Percentiles rank a stretch among this genome's conserved stretches.
These are phyloP conservation scores for Epichloe sylvatica DNA, from an alignment of 2,329 filamentous ascomycete species.

Conservation along the genomic window DNA sequence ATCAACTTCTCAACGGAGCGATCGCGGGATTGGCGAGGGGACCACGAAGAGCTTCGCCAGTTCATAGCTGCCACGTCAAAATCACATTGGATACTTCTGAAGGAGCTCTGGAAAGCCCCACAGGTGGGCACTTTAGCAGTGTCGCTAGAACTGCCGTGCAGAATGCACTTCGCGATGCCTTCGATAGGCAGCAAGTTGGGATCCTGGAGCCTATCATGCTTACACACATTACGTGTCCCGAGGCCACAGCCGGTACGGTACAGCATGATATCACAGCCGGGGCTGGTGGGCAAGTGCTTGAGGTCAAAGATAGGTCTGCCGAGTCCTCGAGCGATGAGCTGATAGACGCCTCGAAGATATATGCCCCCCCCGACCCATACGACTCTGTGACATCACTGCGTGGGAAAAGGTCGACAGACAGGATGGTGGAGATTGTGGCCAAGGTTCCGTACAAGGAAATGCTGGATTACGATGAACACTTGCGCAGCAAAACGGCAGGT, in stretches of 20 bases:
- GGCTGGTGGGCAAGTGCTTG: slow-evolving; percentile 57
- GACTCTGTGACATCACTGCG: slow-evolving; percentile 44
- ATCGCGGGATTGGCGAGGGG: slow-evolving; percentile 75
- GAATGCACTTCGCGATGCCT: slow-evolving; percentile 50
- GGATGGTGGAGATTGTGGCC: slow-evolving; percentile 57
- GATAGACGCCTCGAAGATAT: slow-evolving; percentile 64
- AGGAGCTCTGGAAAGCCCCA: slow-evolving; percentile 41
- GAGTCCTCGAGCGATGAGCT: slow-evolving; percentile 21
- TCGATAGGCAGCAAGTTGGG: slow-evolving; percentile 39
- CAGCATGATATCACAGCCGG: slow-evolving; percentile 68
- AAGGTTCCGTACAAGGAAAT: slow-evolving; percentile 91
- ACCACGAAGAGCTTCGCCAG: slow-evolving; percentile 63
- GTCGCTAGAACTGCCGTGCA: slow-evolving; percentile 49
- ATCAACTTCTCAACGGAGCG: slow-evolving; percentile 62
- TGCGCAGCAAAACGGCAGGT: slow-evolving; percentile 78
- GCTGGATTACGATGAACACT: slow-evolving; percentile 82
- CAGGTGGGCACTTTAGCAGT: slow-evolving; percentile 55
- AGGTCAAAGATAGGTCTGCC: slow-evolving; percentile 45
- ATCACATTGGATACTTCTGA: slow-evolving; percentile 53
- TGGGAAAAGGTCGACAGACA: slow-evolving; percentile 33
- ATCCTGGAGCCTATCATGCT: slow-evolving; percentile 93
- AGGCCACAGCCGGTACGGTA: slow-evolving; percentile 65
- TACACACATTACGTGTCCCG: slow-evolving; percentile 70
- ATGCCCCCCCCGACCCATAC: slow-evolving; percentile 72
- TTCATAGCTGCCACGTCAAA: slow-evolving; percentile 61